Evolutionary conservation across 257 asterid species (phyloP).

Genomic region (Leptodermis oblonga): DNA sequence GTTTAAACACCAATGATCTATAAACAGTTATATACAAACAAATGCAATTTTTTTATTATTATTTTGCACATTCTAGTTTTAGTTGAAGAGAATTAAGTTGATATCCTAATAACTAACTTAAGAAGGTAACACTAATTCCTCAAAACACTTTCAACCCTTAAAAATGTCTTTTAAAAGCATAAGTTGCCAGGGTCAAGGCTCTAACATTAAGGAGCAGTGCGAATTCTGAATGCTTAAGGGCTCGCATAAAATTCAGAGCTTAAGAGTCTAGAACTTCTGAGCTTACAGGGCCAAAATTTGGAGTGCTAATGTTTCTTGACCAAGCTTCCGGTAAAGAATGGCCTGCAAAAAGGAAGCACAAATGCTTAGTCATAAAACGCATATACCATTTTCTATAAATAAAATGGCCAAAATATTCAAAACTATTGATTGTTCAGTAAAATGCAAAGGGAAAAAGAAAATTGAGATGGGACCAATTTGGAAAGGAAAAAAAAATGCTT

Average conservation of each 20-base stretch:
- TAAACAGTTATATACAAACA: not conserved
- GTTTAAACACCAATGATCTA: not conserved
- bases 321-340: conserved; percentile 92
- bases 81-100: not conserved
- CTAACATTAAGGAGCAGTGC: not conserved
- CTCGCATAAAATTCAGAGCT: not conserved
- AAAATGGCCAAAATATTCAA: not conserved
- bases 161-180: not conserved
- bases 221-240: not conserved
- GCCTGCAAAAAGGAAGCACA: conserved; percentile 54
- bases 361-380: not conserved
- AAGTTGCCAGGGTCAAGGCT: not conserved
- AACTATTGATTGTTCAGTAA: not conserved
- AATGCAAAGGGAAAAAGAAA: not conserved
- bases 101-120: not conserved
- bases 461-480: not conserved
- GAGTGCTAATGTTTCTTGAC: conserved; percentile 81
- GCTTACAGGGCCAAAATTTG: conserved; percentile 90
- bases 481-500: not conserved
- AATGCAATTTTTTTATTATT: too few relatives aligned
- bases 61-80: not conserved
- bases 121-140: not conserved
- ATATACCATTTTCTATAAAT: not conserved
- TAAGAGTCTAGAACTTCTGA: conserved; percentile 6
- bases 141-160: not conserved